phyloP scores from a whole-genome alignment of 768 basidiomycete genomes.

The Boletus edulis region DNA sequence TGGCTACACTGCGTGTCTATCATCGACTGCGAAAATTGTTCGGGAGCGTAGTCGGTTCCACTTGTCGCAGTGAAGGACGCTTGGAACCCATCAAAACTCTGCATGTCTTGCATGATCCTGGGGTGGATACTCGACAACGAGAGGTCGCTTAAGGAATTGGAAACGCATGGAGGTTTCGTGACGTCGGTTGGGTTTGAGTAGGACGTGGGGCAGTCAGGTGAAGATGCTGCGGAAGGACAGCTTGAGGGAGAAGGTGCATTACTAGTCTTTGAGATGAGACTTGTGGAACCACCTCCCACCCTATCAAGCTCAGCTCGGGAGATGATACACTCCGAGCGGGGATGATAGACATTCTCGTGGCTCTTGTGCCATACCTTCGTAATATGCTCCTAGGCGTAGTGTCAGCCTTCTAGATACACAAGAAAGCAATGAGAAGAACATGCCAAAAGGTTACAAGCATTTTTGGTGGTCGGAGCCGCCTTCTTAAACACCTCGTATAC shows the following conservation, averaged over 20 bases:
- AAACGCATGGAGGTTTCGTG: neutral
- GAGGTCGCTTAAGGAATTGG: slow-evolving; percentile 6
- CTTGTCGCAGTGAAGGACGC: slow-evolving; percentile 14
- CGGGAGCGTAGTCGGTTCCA: slow-evolving; percentile 28
- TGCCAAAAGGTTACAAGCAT: slow-evolving; percentile 47
- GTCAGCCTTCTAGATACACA: neutral
- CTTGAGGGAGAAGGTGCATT: slow-evolving; percentile 7
- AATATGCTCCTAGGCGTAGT: slow-evolving; percentile 36
- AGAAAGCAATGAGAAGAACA: slow-evolving; percentile 10
- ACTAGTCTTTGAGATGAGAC: slow-evolving; percentile 33
- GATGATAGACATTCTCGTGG: slow-evolving; percentile 37
- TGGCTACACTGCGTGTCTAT: slow-evolving; percentile 29
- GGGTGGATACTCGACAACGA: slow-evolving; percentile 22
- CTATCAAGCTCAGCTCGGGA: slow-evolving; percentile 51
- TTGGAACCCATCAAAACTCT: slow-evolving; percentile 38
- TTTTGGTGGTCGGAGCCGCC: slow-evolving; percentile 42
- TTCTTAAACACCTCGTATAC: slow-evolving; percentile 45
- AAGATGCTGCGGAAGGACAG: slow-evolving; percentile 4
- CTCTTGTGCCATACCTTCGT: slow-evolving; percentile 43
- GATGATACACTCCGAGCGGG: slow-evolving; percentile 26
- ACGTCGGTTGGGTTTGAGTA: slow-evolving; percentile 7
- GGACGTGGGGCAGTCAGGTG: slow-evolving; percentile 13
- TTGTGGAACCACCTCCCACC: slow-evolving; percentile 51
- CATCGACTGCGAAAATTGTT: slow-evolving; percentile 29
- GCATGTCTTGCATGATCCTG: slow-evolving; percentile 52